A percentile compares a stretch with the other conserved stretches of the same genome.
Conservation (phyloP, 805 yeast genomes). For the Cyberlindnera euphorbiiphila region DNA sequence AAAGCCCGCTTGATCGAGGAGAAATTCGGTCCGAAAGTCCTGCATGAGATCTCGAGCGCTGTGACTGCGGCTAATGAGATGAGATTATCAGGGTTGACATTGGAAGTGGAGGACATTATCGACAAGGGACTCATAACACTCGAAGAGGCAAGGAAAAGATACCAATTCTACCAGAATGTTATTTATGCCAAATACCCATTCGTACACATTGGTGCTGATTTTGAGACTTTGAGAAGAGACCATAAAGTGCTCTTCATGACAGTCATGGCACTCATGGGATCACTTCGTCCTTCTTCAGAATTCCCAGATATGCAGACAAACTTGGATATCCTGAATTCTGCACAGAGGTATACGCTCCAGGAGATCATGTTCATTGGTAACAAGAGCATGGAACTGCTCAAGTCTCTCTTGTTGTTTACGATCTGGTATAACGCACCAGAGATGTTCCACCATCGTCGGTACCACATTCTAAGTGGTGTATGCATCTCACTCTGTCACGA, state of each 20-base stretch:
- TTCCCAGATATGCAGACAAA: slow-evolving; percentile 33
- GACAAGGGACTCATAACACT: slow-evolving; percentile 51
- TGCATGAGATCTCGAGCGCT: slow-evolving; percentile 42
- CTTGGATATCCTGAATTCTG: slow-evolving; percentile 48
- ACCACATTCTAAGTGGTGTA: slow-evolving; percentile 62
- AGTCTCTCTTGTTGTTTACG: slow-evolving; percentile 55
- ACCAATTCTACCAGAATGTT: slow-evolving; percentile 44
- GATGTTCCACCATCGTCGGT: slow-evolving; percentile 71
- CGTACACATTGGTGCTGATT: slow-evolving; percentile 45
- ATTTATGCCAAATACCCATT: slow-evolving; percentile 52
- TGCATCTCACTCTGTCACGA: slow-evolving; percentile 71
- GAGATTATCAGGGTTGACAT: slow-evolving; percentile 20
- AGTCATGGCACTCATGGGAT: slow-evolving; percentile 58
- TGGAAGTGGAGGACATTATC: slow-evolving; percentile 43
- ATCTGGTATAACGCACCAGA: slow-evolving; percentile 87
- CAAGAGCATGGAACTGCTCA: slow-evolving; percentile 65
- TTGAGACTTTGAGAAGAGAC: slow-evolving; percentile 43
- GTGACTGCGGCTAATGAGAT: slow-evolving; percentile 43
- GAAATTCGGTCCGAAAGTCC: slow-evolving; percentile 37
- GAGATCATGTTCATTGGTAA: slow-evolving; percentile 69
- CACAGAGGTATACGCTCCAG: slow-evolving; percentile 45
- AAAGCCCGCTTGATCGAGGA: slow-evolving; percentile 36
- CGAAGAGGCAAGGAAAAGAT: slow-evolving; percentile 55
- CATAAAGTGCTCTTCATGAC: slow-evolving; percentile 63
- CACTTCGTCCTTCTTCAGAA: slow-evolving; percentile 32